Evolutionary conservation across 2,329 filamentous ascomycete genomes (phyloP).

Genomic region (Blastomyces percursus): DNA sequence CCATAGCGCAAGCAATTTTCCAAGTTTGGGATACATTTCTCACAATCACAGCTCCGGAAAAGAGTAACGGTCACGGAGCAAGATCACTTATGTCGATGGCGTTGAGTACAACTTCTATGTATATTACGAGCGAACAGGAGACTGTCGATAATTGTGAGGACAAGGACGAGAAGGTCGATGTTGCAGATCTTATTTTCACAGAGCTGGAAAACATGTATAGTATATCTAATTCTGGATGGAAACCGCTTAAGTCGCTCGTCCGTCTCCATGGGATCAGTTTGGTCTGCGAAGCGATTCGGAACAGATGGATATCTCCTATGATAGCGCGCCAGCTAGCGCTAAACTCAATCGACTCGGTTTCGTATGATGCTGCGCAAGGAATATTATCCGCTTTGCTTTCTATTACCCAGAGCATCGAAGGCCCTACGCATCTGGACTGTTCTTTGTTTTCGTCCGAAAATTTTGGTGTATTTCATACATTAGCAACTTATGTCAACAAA

Average conservation of each 20-base stretch:
- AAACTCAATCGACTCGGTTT: slow-evolving; percentile 22
- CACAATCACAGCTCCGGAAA: slow-evolving; percentile 21
- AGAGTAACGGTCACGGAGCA: slow-evolving; percentile 16
- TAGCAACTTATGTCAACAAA: slow-evolving; percentile 22
- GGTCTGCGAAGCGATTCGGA: slow-evolving; percentile 28
- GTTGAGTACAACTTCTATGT: slow-evolving; percentile 27
- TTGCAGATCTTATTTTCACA: slow-evolving; percentile 34
- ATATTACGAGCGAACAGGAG: slow-evolving; percentile 30
- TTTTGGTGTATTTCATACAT: slow-evolving; percentile 24
- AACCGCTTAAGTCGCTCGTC: slow-evolving; percentile 31
- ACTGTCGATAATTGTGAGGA: slow-evolving; percentile 24
- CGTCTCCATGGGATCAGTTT: slow-evolving; percentile 32
- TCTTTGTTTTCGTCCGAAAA: slow-evolving; percentile 22
- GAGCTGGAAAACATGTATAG: slow-evolving; percentile 32
- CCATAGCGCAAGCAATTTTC: slow-evolving; percentile 28
- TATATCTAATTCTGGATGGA: slow-evolving; percentile 25
- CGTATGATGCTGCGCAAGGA: slow-evolving; percentile 28
- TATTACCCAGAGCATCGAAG: slow-evolving; percentile 16
- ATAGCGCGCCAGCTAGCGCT: slow-evolving; percentile 26
- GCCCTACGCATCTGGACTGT: slow-evolving; percentile 10
- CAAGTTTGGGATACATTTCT: slow-evolving; percentile 29
- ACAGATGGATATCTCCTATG: slow-evolving; percentile 25
- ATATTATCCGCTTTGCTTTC: slow-evolving; percentile 25
- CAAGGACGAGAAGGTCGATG: slow-evolving; percentile 27
- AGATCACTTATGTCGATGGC: slow-evolving; percentile 32